Percentiles rank a stretch among this genome's conserved stretches.
Conservation (phyloP, 2,329 filamentous ascomycete genomes). For the Nothophoma quercina region DNA sequence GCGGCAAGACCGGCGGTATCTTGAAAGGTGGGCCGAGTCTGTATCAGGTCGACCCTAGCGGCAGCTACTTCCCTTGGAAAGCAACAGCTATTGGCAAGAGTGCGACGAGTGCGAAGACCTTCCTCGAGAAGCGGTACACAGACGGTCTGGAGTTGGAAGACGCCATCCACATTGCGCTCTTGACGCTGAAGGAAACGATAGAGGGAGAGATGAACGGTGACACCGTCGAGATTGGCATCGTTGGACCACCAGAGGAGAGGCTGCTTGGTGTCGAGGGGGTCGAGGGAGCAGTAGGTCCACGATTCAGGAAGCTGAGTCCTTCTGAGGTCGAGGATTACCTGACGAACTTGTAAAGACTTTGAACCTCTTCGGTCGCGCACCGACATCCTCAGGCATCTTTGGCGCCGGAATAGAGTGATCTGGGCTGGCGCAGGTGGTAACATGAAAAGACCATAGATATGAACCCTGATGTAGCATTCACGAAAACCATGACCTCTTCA, state of each 20-base stretch:
- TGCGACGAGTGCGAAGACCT: conserved; percentile 97
- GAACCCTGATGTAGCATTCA: conserved; percentile 34
- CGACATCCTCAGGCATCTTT: neutral
- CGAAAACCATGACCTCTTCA: conserved; percentile 29
- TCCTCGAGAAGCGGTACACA: conserved; percentile 98
- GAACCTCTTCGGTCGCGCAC: neutral
- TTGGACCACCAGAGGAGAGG: conserved; percentile 92
- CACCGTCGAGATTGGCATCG: conserved; percentile 97
- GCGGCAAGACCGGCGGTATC: conserved; percentile 92
- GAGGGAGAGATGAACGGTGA: conserved; percentile 99
- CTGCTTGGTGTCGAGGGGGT: conserved; percentile 91
- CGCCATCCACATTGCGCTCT: conserved; percentile 94
- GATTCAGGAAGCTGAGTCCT: conserved; percentile 93
- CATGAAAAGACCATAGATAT: conserved; percentile 21
- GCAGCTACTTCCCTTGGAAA: conserved; percentile 99
- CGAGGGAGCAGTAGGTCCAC: conserved; percentile 81
- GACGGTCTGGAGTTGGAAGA: conserved; percentile 97
- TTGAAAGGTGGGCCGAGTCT: conserved; percentile 95
- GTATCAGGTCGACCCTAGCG: conserved; percentile 99
- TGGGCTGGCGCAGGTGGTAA: conserved; percentile 1
- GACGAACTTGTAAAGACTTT: conserved; percentile 81
- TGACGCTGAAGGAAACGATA: conserved; percentile 98
- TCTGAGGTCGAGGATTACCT: conserved; percentile 99
- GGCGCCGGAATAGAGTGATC: conserved; percentile 22
- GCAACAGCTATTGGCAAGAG: conserved; percentile 99